A percentile compares a stretch with the other conserved stretches of the same genome.
Conservation (phyloP, 2,329 filamentous ascomycete species). For the Aspergillus carbonarius region DNA sequence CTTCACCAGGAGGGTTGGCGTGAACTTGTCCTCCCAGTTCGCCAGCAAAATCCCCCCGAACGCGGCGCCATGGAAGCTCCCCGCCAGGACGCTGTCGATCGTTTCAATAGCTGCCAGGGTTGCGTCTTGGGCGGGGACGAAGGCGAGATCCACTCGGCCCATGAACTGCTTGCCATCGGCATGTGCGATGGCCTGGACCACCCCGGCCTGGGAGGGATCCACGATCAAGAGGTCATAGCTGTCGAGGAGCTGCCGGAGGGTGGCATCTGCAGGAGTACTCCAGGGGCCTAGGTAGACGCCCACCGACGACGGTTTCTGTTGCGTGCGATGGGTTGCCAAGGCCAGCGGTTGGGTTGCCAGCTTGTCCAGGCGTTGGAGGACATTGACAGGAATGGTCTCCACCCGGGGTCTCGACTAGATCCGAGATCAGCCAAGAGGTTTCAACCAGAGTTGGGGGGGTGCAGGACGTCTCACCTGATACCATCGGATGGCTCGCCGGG, state of each 20-base stretch:
- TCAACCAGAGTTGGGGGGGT: background rate
- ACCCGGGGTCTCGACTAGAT: conserved; percentile 24
- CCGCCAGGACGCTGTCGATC: conserved; percentile 28
- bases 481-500: conserved; percentile 22
- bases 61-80: conserved; percentile 24
- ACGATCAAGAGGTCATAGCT: conserved; percentile 48
- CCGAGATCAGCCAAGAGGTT: background rate
- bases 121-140: conserved; percentile 24
- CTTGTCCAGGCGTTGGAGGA: conserved; percentile 23
- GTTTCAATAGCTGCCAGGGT: conserved; percentile 28
- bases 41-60: conserved; percentile 46
- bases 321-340: conserved; percentile 15
- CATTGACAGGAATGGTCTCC: conserved; percentile 25
- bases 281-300: conserved; percentile 47
- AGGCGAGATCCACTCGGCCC: conserved; percentile 33
- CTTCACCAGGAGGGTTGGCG: conserved; percentile 27
- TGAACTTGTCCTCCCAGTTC: conserved; percentile 40
- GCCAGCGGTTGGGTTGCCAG: conserved; percentile 24
- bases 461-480: conserved; percentile 28
- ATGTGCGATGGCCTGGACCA: conserved; percentile 33
- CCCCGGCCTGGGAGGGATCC: conserved; percentile 41
- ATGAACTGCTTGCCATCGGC: conserved; percentile 24
- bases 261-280: conserved; percentile 28
- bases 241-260: conserved; percentile 37
- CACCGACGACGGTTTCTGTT: conserved; percentile 36